Evolutionary conservation across 2,329 filamentous ascomycete species (phyloP).

Genomic region (Ambrosiella cleistominuta): DNA sequence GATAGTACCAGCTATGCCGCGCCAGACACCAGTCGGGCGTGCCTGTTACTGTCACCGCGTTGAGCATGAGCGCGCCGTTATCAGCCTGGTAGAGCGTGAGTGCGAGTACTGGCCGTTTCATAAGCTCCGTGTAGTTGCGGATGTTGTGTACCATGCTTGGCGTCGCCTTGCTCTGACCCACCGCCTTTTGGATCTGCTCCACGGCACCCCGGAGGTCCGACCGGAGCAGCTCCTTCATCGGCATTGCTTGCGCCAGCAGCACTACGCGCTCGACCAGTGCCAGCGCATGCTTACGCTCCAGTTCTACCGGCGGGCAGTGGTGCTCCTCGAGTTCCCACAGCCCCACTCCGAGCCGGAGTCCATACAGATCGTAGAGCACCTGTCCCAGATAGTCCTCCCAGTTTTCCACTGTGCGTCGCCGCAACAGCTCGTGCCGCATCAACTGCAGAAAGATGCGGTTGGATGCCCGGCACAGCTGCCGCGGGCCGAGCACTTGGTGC

Average conservation of each 20-base stretch:
- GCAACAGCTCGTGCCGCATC: slow-evolving; percentile 69
- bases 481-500: slow-evolving; percentile 68
- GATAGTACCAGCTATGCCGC: slow-evolving; percentile 76
- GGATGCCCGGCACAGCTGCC: slow-evolving; percentile 68
- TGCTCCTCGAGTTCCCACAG: slow-evolving; percentile 58
- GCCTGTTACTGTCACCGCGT: slow-evolving; percentile 50
- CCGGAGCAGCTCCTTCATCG: slow-evolving; percentile 80
- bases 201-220: slow-evolving; percentile 80
- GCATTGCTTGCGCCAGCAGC: slow-evolving; percentile 61
- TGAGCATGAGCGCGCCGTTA: slow-evolving; percentile 56
- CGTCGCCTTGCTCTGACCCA: slow-evolving; percentile 61
- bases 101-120: slow-evolving; percentile 73
- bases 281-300: slow-evolving; percentile 66
- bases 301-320: slow-evolving; percentile 54
- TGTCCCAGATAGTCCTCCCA: slow-evolving; percentile 79
- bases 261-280: slow-evolving; percentile 73
- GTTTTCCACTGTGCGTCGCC: slow-evolving; percentile 56
- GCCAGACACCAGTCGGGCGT: slow-evolving; percentile 52
- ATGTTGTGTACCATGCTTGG: slow-evolving; percentile 75
- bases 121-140: slow-evolving; percentile 60
- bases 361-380: slow-evolving; percentile 67
- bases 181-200: slow-evolving; percentile 78
- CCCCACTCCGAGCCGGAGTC: slow-evolving; percentile 55
- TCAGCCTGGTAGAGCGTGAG: slow-evolving; percentile 64
- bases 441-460: slow-evolving; percentile 81